A percentile compares a stretch with the other conserved stretches of the same genome.
Evolutionary conservation across 1,139 yeast species (phyloP).

Genomic region (Debaryomyces subglobosus): DNA sequence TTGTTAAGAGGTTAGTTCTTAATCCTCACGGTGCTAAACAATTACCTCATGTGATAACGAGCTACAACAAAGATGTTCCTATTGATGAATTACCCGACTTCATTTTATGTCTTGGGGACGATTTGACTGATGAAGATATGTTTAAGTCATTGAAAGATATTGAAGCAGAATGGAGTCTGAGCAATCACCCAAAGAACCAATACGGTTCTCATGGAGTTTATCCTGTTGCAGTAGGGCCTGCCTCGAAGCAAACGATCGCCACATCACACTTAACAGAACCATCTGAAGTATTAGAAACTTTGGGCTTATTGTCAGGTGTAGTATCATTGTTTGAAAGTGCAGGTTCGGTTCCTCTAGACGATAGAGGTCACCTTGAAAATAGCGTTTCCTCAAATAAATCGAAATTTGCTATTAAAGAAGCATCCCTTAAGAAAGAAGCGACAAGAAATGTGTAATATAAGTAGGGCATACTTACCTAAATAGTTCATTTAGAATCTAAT

Average conservation of each 20-base stretch:
- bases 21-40: slow-evolving; percentile 58
- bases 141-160: slow-evolving; percentile 70
- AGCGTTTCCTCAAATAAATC: slow-evolving; percentile 50
- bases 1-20: slow-evolving; percentile 77
- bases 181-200: slow-evolving; percentile 41
- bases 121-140: slow-evolving; percentile 97
- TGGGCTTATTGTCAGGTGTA: slow-evolving; percentile 77
- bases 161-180: slow-evolving; percentile 50
- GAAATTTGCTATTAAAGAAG: slow-evolving; percentile 42
- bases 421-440: slow-evolving; percentile 24
- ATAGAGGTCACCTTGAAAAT: slow-evolving; percentile 64
- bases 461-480: not conserved
- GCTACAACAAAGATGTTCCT: slow-evolving; percentile 31
- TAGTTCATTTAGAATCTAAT: not conserved
- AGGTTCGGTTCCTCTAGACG: slow-evolving; percentile 73
- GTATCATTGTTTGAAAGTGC: slow-evolving; percentile 73
- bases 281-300: slow-evolving; percentile 77
- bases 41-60: slow-evolving; percentile 32
- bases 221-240: slow-evolving; percentile 95
- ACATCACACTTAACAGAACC: slow-evolving; percentile 89
- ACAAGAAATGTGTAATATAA: not conserved
- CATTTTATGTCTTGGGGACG: slow-evolving; percentile 90
- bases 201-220: slow-evolving; percentile 67
- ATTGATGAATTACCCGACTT: slow-evolving; percentile 72
- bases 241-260: slow-evolving; percentile 86